Evolutionary conservation across 495 filamentous ascomycete genomes (phyloP).

Genomic region (Monascus purpureus): DNA sequence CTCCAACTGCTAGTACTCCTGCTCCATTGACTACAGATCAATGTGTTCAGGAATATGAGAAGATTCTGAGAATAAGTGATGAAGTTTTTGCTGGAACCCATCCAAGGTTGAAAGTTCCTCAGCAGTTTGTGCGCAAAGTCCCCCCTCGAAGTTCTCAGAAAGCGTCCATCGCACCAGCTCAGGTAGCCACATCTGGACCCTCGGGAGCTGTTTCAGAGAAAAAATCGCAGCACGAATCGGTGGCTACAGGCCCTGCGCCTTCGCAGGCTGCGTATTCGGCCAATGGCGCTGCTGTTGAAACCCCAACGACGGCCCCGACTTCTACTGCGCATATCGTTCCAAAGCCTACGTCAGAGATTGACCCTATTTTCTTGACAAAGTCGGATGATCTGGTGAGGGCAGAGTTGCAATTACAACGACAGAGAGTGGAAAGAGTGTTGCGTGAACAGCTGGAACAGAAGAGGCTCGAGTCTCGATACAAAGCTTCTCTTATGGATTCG

Average conservation of each 20-base stretch:
- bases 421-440: conserved; percentile 63
- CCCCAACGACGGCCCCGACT: conserved; percentile 12
- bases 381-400: conserved; percentile 72
- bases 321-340: conserved; percentile 23
- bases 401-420: conserved; percentile 66
- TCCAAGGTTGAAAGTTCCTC: conserved; percentile 55
- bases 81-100: conserved; percentile 62
- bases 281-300: conserved; percentile 13
- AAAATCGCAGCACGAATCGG: conserved; percentile 12
- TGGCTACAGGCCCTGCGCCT: conserved; percentile 13
- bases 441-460: conserved; percentile 61
- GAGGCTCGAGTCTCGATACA: conserved; percentile 39
- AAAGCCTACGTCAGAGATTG: conserved; percentile 39
- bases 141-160: conserved; percentile 17
- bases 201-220: conserved; percentile 14
- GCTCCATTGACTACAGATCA: conserved; percentile 16
- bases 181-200: conserved; percentile 13
- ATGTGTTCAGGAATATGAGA: conserved; percentile 47
- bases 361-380: conserved; percentile 72
- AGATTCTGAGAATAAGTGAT: conserved; percentile 63
- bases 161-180: conserved; percentile 8
- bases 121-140: conserved; percentile 41
- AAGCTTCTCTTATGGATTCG: conserved; percentile 41
- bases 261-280: conserved; percentile 17
- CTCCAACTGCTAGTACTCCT: conserved; percentile 20